A percentile compares a stretch with the other conserved stretches of the same genome.
Evolutionary conservation across 1,139 yeast genomes (phyloP).

Genomic region (Meyerozyma sp.): DNA sequence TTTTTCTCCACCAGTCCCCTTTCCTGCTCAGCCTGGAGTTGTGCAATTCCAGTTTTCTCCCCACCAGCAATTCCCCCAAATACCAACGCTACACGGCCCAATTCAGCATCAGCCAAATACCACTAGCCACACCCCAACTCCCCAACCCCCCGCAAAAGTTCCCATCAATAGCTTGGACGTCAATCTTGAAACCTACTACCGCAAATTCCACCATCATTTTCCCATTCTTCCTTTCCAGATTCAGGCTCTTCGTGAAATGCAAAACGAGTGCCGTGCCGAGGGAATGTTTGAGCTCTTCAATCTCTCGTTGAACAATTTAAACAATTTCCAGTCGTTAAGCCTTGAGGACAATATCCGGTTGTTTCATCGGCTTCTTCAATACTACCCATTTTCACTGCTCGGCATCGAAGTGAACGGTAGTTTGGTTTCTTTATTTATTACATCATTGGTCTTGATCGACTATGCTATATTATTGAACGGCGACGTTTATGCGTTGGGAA

Average conservation of each 20-base stretch:
- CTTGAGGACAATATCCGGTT: conserved; percentile 29
- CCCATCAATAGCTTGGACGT: conserved; percentile 15
- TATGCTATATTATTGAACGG: conserved; percentile 56
- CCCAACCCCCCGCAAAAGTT: conserved; percentile 3
- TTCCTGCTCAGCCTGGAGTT: conserved; percentile 2
- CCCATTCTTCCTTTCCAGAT: conserved; percentile 49
- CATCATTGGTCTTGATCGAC: conserved; percentile 48
- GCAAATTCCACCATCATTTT: conserved; percentile 47
- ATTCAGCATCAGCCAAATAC: conserved; percentile 1
- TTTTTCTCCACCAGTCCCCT: conserved; percentile 3
- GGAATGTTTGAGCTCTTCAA: conserved; percentile 47
- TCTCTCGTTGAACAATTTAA: conserved; percentile 43
- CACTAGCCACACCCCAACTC: neutral
- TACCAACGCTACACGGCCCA: neutral
- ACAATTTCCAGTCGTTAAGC: conserved; percentile 27
- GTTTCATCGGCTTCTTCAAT: conserved; percentile 35
- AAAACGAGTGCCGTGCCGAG: conserved; percentile 28
- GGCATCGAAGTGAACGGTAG: conserved; percentile 21
- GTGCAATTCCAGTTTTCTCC: neutral
- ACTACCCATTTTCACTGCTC: conserved; percentile 36
- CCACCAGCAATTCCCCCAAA: neutral
- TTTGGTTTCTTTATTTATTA: conserved; percentile 34
- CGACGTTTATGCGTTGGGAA: conserved; percentile 49
- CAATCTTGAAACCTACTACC: conserved; percentile 39
- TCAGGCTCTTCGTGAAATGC: conserved; percentile 11